Percentiles rank a stretch among this genome's conserved stretches.
Conservation (phyloP, 192 early-diverging fungal genomes). For the Backusella circina region DNA sequence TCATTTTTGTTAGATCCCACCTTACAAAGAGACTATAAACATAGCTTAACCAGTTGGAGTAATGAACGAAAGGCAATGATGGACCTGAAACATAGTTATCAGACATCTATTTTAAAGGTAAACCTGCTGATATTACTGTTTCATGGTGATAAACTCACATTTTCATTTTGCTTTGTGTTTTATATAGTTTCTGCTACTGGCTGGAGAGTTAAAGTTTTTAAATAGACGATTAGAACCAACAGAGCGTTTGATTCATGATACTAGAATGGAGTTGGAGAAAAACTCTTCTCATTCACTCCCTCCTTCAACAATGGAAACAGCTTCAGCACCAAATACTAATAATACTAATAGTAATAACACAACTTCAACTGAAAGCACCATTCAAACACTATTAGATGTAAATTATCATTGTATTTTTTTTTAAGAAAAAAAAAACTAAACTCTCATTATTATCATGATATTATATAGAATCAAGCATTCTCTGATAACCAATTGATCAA, state of each 20-base stretch:
- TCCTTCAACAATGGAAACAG: background rate
- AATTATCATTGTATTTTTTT: too few relatives aligned
- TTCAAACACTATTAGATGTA: background rate
- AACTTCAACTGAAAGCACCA: background rate
- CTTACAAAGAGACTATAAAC: background rate
- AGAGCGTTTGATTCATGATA: background rate
- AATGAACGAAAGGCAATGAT: background rate
- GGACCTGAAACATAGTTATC: background rate
- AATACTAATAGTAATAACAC: background rate
- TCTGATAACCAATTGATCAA: conserved; percentile 15
- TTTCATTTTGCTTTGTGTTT: too few relatives aligned
- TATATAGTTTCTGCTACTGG: background rate
- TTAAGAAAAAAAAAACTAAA: too few relatives aligned
- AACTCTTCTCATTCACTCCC: background rate
- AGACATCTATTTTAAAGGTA: background rate
- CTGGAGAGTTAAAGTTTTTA: background rate
- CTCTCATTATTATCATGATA: background rate
- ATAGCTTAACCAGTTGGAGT: background rate
- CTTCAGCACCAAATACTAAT: background rate
- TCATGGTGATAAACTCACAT: background rate
- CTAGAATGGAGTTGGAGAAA: background rate
- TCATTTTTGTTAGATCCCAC: background rate
- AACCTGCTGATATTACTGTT: background rate
- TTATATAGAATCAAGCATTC: background rate
- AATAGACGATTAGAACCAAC: background rate